phyloP scores from a whole-genome alignment of 257 asterid species.

The Marsdenia floribunda region DNA sequence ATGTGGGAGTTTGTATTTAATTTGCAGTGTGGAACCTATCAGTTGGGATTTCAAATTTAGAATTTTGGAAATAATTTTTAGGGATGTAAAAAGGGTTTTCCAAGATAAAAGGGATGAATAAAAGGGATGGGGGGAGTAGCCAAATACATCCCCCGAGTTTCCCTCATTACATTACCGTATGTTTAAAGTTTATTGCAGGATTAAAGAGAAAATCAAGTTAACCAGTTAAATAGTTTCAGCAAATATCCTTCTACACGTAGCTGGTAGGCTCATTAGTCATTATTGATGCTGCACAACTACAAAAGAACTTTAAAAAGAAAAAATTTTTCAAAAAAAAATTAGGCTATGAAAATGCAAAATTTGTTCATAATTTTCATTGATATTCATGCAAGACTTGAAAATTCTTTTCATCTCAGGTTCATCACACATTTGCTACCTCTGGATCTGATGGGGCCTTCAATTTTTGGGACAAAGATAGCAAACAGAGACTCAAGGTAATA shows the following conservation, averaged over 20 bases:
- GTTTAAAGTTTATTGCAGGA: neutral
- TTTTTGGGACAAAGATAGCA: slow-evolving; percentile 98
- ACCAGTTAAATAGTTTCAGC: neutral
- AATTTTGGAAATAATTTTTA: too few species aligned
- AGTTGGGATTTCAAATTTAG: neutral
- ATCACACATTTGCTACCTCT: slow-evolving; percentile 89
- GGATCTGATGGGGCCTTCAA: slow-evolving; percentile 97
- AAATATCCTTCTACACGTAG: neutral
- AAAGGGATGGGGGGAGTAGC: neutral
- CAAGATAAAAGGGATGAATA: too few species aligned
- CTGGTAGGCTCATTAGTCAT: neutral
- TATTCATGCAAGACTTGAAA: slow-evolving; percentile 2
- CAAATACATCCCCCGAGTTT: neutral
- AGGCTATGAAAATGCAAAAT: neutral
- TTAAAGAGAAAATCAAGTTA: neutral
- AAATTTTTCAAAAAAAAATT: neutral
- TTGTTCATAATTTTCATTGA: neutral
- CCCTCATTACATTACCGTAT: neutral
- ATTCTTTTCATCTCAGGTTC: slow-evolving; percentile 42
- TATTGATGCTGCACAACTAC: neutral
- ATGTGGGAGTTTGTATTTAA: too few species aligned
- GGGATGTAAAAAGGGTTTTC: too few species aligned
- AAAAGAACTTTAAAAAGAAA: neutral
- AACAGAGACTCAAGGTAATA: slow-evolving; percentile 86
- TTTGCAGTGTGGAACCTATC: too few species aligned